Evolutionary conservation across 2,329 filamentous ascomycete genomes (phyloP).

Genomic region (Lachnellula suecica): DNA sequence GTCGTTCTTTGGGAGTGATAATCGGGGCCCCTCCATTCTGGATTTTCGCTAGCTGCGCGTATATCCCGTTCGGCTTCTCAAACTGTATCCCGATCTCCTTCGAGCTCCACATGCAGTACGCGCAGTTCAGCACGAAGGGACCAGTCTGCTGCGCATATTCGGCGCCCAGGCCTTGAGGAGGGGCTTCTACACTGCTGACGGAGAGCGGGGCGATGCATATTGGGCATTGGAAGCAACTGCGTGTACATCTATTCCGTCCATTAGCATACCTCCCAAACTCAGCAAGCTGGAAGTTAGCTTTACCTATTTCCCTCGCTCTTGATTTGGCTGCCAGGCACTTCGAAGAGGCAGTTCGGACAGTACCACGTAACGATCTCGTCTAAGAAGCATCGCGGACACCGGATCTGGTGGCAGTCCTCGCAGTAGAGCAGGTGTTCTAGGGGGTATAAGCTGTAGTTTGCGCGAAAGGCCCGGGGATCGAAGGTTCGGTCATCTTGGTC

Average conservation of each 20-base stretch:
- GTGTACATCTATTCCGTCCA: constrained; percentile 65
- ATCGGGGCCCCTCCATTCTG: constrained; percentile 58
- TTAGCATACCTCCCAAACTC: constrained; percentile 3
- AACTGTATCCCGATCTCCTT: constrained; percentile 88
- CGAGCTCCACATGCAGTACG: constrained; percentile 91
- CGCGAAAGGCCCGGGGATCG: constrained; percentile 78
- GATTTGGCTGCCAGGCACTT: constrained; percentile 89
- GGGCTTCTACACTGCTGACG: constrained; percentile 67
- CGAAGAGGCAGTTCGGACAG: constrained; percentile 93
- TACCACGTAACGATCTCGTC: constrained; percentile 96
- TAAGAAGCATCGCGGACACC: constrained; percentile 85
- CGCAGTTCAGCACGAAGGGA: constrained; percentile 79
- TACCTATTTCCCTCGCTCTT: constrained; percentile 93
- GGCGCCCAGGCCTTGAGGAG: constrained; percentile 30
- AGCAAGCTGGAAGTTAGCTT: constrained; percentile 16
- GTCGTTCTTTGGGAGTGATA: constrained; percentile 45
- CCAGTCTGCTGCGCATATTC: constrained; percentile 42
- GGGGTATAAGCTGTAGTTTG: constrained; percentile 90
- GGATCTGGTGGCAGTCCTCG: constrained; percentile 95
- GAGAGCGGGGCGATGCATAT: constrained; percentile 79
- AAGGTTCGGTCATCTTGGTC: constrained; percentile 79
- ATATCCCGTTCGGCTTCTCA: constrained; percentile 84
- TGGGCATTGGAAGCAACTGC: constrained; percentile 95
- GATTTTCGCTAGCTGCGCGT: constrained; percentile 73
- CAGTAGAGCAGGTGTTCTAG: constrained; percentile 94